Base-by-base conservation (phyloP, 768 basidiomycete genomes). In the Dendrothele bispora region DNA sequence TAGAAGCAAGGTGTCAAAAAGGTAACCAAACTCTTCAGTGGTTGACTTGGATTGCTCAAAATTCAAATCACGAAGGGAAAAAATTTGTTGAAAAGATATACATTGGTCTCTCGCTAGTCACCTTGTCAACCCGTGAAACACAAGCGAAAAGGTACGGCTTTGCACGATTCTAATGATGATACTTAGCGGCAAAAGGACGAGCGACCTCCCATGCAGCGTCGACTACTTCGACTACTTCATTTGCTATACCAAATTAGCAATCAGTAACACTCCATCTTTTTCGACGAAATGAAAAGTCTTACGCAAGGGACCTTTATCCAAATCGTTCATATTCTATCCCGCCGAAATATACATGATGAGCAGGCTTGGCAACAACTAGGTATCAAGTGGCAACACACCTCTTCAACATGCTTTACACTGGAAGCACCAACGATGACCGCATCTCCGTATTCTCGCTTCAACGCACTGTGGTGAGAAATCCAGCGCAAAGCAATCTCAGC, bases 341-440 rank as follows among this genome's bases (percentile, higher is more conserved):
- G n/a, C n/a, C n/a, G n/a, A n/a, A n/a, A n/a, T n/a, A n/a, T n/a
- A 36, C 32, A 24, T 22, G 12, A 35, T 30, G 18, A n/a, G n/a
- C 20, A 11, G 18, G n/a, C 12, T 20, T 3, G 5, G 10, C 20
- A 14, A 46, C 18, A 2, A n/a, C 8, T 10, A 20, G 26, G 14
- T 7, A 15, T 15, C 3, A 27, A 14, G 7, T 20, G n/a, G n/a
- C n/a, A n/a, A n/a, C 36, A 39, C 18, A 54, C 44, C 44, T 46
- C 40, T 34, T 37, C 38, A 14, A 49, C 21, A 25, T 37, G 43
- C 25, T 43, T 17, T 52, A 78, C 40, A 49, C 72, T 80, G 4
- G 77, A 79, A 22, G 83, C 83, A n/a, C 83, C 83, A 53, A 87
- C 83, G 46, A 86, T 64, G 47, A 84, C 65, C 20, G 75, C 61